phyloP scores from a whole-genome alignment of 1,139 yeast genomes.

The Hyphopichia buzzinii region DNA sequence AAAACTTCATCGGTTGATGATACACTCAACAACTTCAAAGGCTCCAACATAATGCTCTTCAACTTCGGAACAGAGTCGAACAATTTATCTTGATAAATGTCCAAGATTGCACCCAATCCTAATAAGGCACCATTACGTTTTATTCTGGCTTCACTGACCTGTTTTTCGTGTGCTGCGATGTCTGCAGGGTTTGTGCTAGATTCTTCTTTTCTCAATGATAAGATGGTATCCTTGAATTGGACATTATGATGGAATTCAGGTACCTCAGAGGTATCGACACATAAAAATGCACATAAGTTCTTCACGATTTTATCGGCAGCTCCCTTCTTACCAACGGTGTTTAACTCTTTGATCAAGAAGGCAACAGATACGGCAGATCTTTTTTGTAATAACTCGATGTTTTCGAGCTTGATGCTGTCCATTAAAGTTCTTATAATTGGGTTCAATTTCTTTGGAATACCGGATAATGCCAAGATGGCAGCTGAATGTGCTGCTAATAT shows the following conservation, averaged over 20 bases:
- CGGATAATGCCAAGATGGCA: constrained; percentile 59
- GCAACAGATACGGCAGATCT: constrained; percentile 74
- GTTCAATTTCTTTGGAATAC: constrained; percentile 80
- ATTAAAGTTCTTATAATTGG: constrained; percentile 87
- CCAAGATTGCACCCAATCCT: constrained; percentile 59
- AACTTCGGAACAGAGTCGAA: constrained; percentile 70
- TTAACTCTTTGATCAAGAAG: constrained; percentile 56
- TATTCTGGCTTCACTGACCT: constrained; percentile 69
- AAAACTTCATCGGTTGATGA: constrained; percentile 34
- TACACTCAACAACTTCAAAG: constrained; percentile 41
- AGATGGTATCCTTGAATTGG: constrained; percentile 52
- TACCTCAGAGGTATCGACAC: constrained; percentile 94
- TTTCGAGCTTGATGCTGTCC: constrained; percentile 89
- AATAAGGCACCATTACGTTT: constrained; percentile 82
- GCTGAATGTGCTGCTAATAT: constrained; percentile 77
- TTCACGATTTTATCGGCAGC: constrained; percentile 88
- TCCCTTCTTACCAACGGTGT: constrained; percentile 55
- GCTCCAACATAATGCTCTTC: constrained; percentile 63
- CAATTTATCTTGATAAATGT: constrained; percentile 50
- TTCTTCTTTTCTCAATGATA: constrained; percentile 81
- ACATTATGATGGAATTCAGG: constrained; percentile 84
- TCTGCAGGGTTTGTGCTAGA: constrained; percentile 68
- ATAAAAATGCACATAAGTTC: constrained; percentile 86
- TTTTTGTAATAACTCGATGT: constrained; percentile 60
- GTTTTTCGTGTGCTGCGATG: constrained; percentile 58